Percentiles rank a stretch among this genome's conserved stretches.
phyloP scores from a whole-genome alignment of 129 eudicot genomes.

The Tagetes erecta region DNA sequence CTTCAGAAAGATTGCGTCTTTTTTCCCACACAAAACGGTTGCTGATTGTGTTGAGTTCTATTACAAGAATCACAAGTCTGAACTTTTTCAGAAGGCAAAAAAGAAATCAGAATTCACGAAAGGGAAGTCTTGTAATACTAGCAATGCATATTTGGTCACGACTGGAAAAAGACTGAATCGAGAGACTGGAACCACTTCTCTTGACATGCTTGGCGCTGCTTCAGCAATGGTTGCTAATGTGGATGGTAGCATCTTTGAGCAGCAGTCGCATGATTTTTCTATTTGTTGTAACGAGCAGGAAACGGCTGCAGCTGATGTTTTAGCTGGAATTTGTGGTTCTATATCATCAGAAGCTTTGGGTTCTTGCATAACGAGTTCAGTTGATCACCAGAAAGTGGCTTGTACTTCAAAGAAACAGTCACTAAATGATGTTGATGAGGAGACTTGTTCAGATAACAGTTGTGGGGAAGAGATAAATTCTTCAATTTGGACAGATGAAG shows the following conservation, averaged over 20 bases:
- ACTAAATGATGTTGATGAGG: conserved; percentile 55
- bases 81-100: conserved; percentile 53
- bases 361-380: conserved; percentile 83
- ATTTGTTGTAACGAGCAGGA: conserved; percentile 56
- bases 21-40: conserved; percentile 67
- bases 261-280: conserved; percentile 39
- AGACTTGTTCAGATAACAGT: conserved; percentile 82
- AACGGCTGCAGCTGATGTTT: conserved; percentile 89
- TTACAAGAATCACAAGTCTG: conserved; percentile 89
- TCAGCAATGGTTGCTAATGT: conserved; percentile 66
- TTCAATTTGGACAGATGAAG: conserved; percentile 86
- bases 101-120: conserved; percentile 53
- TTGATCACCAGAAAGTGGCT: conserved; percentile 54
- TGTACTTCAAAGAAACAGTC: conserved; percentile 36
- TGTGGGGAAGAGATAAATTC: conserved; percentile 64
- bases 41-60: conserved; percentile 92
- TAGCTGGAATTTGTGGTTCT: conserved; percentile 96
- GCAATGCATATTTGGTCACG: conserved; percentile 62
- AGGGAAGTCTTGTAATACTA: conserved; percentile 38
- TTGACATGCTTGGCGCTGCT: conserved; percentile 83
- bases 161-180: conserved; percentile 60
- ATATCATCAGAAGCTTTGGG: conserved; percentile 96
- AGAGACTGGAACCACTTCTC: conserved; percentile 62
- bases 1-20: conserved; percentile 73
- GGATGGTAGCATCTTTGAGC: conserved; percentile 27